phyloP scores from a whole-genome alignment of 371 early-diverging fungal species.

The Basidiobolus meristosporus region DNA sequence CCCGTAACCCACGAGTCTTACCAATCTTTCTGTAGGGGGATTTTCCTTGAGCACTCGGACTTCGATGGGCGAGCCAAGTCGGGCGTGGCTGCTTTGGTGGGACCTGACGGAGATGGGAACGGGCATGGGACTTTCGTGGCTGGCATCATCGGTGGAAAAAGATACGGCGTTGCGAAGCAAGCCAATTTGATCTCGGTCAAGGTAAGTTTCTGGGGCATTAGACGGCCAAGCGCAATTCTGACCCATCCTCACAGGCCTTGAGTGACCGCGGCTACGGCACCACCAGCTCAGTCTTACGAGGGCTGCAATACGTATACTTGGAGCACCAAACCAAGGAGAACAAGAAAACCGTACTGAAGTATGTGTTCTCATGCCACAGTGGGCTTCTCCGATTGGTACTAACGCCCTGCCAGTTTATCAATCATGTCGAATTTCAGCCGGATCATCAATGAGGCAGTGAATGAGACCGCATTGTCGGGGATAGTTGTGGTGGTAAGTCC shows the following conservation, averaged over 20 bases:
- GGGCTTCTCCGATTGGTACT: too few relatives aligned
- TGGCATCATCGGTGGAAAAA: constrained; percentile 32
- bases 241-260: background rate
- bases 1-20: too few relatives aligned
- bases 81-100: constrained; percentile 23
- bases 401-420: background rate
- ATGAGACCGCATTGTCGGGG: background rate
- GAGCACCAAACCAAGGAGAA: background rate
- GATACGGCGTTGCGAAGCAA: constrained; percentile 49
- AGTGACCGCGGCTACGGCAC: background rate
- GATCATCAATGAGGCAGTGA: background rate
- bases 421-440: background rate
- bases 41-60: constrained; percentile 32
- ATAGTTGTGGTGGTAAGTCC: background rate
- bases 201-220: constrained; percentile 12
- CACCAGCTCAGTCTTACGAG: background rate
- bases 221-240: background rate
- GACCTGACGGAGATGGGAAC: constrained; percentile 11
- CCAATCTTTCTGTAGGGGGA: constrained; percentile 14
- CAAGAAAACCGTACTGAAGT: too few relatives aligned
- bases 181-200: constrained; percentile 47
- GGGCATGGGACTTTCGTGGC: constrained; percentile 47
- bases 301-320: background rate
- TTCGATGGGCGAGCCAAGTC: constrained; percentile 41
- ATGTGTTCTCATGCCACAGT: too few relatives aligned